Percentiles rank a stretch among this genome's conserved stretches.
Evolutionary conservation across 768 basidiomycete species (phyloP).

Genomic region (Chalciporus piperatus): DNA sequence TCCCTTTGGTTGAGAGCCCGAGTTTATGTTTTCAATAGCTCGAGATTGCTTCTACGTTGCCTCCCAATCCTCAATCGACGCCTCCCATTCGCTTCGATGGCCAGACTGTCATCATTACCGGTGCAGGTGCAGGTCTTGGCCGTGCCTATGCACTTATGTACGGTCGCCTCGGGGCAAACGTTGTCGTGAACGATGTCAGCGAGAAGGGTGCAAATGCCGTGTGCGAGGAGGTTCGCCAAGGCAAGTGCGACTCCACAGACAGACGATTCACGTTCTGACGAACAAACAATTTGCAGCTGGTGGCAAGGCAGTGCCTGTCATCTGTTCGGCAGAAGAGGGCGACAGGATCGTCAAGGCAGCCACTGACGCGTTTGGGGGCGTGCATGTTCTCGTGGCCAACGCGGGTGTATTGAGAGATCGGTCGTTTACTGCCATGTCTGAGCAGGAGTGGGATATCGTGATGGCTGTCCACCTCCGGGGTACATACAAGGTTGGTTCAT

Average conservation of each 20-base stretch:
- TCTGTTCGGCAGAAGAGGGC: constrained; percentile 90
- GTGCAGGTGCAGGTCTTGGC: constrained; percentile 92
- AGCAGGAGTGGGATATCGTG: constrained; percentile 93
- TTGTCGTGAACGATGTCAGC: constrained; percentile 93
- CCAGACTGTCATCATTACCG: constrained; percentile 92
- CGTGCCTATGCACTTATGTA: constrained; percentile 92
- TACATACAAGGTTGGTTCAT: constrained; percentile 70
- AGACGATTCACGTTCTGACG: background rate
- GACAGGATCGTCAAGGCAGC: constrained; percentile 86
- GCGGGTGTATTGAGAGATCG: constrained; percentile 95
- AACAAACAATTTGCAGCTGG: constrained; percentile 51
- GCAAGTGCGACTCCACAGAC: constrained; percentile 36
- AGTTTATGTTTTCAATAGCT: constrained; percentile 41
- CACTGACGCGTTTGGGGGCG: constrained; percentile 79
- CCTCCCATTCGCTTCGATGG: constrained; percentile 78
- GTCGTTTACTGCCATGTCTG: constrained; percentile 84
- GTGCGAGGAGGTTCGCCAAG: constrained; percentile 80
- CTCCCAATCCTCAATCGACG: constrained; percentile 66
- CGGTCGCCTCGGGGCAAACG: constrained; percentile 89
- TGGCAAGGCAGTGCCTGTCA: constrained; percentile 79
- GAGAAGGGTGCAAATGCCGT: constrained; percentile 81
- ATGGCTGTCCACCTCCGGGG: constrained; percentile 86
- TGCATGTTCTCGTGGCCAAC: constrained; percentile 88
- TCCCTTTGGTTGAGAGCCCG: background rate
- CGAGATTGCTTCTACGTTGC: constrained; percentile 56